These are phyloP conservation scores for Penicillium vulpinum DNA, from an alignment of 2,329 filamentous ascomycete species.

Conservation along the genomic window DNA sequence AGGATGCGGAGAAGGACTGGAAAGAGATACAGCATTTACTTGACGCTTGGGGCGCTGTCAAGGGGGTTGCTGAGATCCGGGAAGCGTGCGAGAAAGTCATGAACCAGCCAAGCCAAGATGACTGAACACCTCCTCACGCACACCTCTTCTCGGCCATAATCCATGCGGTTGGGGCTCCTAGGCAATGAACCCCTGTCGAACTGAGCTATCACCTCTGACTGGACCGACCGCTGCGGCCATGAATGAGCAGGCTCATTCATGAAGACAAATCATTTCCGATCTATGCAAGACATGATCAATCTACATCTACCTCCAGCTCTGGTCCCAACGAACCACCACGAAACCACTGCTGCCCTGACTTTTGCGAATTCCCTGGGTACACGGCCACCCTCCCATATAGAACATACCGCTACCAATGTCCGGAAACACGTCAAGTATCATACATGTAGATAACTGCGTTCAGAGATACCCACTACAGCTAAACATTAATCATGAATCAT, in stretches of 20 bases:
- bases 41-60: constrained; percentile 45
- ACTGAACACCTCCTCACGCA: constrained; percentile 19
- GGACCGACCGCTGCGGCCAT: neutral
- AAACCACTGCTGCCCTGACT: neutral
- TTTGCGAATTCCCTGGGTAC: neutral
- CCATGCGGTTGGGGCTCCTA: neutral
- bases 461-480: constrained; percentile 14
- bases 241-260: constrained; percentile 2
- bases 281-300: neutral
- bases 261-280: neutral
- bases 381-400: neutral
- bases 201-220: neutral
- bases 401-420: neutral
- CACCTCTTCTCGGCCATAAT: neutral
- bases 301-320: neutral
- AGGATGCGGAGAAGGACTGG: constrained; percentile 48
- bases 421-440: neutral
- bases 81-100: constrained; percentile 43
- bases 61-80: constrained; percentile 45
- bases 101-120: constrained; percentile 23
- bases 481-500: constrained; percentile 8
- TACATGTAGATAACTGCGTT: constrained; percentile 4
- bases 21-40: constrained; percentile 40
- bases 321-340: neutral
- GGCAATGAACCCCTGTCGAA: neutral